phyloP scores from a whole-genome alignment of 2,329 filamentous ascomycete genomes.

The Curvularia spicifera region DNA sequence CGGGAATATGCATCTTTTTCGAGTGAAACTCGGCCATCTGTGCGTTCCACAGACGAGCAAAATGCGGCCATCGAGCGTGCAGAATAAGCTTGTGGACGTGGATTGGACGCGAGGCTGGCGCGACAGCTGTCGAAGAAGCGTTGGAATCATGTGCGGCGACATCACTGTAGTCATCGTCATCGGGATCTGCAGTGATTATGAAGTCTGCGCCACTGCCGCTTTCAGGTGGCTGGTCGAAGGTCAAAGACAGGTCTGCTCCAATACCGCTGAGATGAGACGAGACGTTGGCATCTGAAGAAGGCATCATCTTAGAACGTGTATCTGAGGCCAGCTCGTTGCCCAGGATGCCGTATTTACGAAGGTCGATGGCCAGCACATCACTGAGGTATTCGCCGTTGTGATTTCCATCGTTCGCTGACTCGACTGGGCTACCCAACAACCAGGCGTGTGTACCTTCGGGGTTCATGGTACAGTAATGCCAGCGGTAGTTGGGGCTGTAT shows the following conservation, averaged over 20 bases:
- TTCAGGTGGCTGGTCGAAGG: constrained; percentile 87
- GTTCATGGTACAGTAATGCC: constrained; percentile 98
- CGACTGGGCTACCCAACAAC: constrained; percentile 89
- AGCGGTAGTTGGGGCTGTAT: constrained; percentile 88
- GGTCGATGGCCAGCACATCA: constrained; percentile 91
- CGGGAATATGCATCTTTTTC: constrained; percentile 96
- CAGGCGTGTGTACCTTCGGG: constrained; percentile 95
- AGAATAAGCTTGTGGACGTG: constrained; percentile 95
- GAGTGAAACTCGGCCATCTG: constrained; percentile 98
- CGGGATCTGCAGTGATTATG: constrained; percentile 83
- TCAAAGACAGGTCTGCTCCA: constrained; percentile 81
- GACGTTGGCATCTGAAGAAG: constrained; percentile 61
- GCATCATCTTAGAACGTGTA: constrained; percentile 52
- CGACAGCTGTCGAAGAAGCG: constrained; percentile 41
- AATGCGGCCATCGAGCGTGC: constrained; percentile 95
- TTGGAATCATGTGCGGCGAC: constrained; percentile 50
- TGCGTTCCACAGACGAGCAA: constrained; percentile 85
- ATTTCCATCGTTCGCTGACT: constrained; percentile 68
- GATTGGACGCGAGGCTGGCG: constrained; percentile 73
- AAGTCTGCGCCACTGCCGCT: constrained; percentile 89
- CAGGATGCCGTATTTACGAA: constrained; percentile 87
- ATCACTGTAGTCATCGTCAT: constrained; percentile 73
- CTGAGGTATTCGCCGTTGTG: constrained; percentile 89
- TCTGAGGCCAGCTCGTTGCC: constrained; percentile 70
- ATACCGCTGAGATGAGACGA: constrained; percentile 66